Percentiles rank a stretch among this genome's conserved stretches.
Conservation (phyloP, 352 stramenopile species). For the Achlya hypogyna region DNA sequence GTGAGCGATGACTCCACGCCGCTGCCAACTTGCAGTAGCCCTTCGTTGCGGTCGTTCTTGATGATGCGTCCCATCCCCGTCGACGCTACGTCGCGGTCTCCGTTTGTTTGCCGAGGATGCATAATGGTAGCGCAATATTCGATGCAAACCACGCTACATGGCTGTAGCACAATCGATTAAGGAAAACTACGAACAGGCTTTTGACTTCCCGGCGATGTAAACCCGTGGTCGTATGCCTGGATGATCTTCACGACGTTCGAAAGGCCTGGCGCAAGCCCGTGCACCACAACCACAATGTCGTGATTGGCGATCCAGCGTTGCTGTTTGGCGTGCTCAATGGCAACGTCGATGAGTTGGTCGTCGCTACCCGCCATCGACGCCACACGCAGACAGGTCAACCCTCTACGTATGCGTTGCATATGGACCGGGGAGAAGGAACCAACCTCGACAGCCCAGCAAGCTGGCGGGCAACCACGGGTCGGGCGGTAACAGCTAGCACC, state of each 20-base stretch:
- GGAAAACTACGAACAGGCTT: too few relatives aligned
- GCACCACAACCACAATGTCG: slow-evolving; percentile 85
- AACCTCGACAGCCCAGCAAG: slow-evolving; percentile 73
- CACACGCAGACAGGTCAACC: slow-evolving; percentile 52
- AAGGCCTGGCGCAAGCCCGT: slow-evolving; percentile 70
- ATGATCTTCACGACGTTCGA: slow-evolving; percentile 89
- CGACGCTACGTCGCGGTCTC: too few relatives aligned
- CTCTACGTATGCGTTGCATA: slow-evolving; percentile 28
- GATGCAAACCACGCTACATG: too few relatives aligned
- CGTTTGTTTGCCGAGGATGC: too few relatives aligned
- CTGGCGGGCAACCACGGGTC: slow-evolving; percentile 49
- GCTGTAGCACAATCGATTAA: too few relatives aligned
- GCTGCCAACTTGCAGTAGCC: too few relatives aligned
- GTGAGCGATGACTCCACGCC: background rate
- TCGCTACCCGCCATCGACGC: slow-evolving; percentile 78
- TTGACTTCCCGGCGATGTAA: background rate
- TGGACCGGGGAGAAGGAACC: background rate
- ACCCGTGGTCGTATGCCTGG: slow-evolving; percentile 54
- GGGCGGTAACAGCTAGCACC: slow-evolving; percentile 87
- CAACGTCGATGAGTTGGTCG: slow-evolving; percentile 75
- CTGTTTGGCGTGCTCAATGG: slow-evolving; percentile 75
- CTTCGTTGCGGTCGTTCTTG: too few relatives aligned
- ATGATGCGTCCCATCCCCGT: too few relatives aligned
- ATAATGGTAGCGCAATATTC: too few relatives aligned
- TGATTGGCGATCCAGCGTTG: slow-evolving; percentile 68